Evolutionary conservation across 2,329 filamentous ascomycete species (phyloP), one percentile per base, ranked within the genome.

Genomic region (Cladosporium sphaerospermum): DNA sequence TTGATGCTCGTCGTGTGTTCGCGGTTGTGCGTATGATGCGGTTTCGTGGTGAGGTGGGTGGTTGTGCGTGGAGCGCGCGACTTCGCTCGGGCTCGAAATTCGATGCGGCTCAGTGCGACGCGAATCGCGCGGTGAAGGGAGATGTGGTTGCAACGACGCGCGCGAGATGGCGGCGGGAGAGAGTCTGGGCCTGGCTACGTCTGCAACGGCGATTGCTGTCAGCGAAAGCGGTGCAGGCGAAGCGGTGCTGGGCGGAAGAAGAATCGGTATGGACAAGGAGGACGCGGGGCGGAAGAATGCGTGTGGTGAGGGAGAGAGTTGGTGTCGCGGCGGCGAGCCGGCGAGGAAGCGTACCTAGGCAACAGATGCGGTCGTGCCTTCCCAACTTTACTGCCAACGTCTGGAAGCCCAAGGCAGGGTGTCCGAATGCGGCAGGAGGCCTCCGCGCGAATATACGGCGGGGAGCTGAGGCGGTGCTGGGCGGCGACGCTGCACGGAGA

Each of bases 161-260:
- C 48, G 40, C 48, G 32, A 28, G 41, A 23, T 43, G 31, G 48
- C 47, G 18, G 48, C 48, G 48, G 28, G 33, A 43, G 16, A 10
- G 18, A 9, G 40, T 19, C 16, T 51, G 28, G 32, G 48, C 48
- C 48, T 34, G 13, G 48, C 18, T 31, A 16, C 14, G 40, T 41
- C 48, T 51, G 40, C 48, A 39, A 39, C 48, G 48, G 41, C 48
- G 18, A 51, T 36, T 43, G 48, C 32, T 51, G 32, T 51, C 36
- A 51, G 48, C 48, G 48, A 51, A 51, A 43, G 48, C 48, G 40
- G 41, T 51, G 48, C 48, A 11, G n/a, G 11, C 9, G 14, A 9
- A 16, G 16, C 33, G 18, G 34, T 34, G 40, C 32, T 14, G 28
- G 9, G n/a, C 28, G 14, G 39, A 34, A 18, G 31, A 3, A 28